These are phyloP conservation scores for Irpex rosettiformis DNA, from an alignment of 1,284 basidiomycete species.

Conservation along the genomic window DNA sequence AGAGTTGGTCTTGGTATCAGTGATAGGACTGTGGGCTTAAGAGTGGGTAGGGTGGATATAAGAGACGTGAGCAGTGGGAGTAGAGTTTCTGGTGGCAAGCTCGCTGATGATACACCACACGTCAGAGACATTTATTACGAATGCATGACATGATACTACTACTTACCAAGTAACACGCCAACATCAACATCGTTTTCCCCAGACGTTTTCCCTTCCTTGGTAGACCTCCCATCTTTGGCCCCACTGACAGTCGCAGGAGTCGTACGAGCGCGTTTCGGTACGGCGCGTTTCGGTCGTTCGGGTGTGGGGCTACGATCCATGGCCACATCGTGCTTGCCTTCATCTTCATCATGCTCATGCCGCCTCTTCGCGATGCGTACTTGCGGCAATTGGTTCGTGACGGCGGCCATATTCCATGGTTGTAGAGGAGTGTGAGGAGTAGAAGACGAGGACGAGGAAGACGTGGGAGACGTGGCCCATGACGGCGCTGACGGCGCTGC, in stretches of 20 bases:
- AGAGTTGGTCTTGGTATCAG: constrained; percentile 77
- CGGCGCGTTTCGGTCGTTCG: constrained; percentile 62
- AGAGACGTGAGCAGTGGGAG: constrained; percentile 68
- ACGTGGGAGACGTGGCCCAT: constrained; percentile 28
- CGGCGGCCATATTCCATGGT: constrained; percentile 18
- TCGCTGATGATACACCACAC: constrained; percentile 42
- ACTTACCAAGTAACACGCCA: constrained; percentile 73
- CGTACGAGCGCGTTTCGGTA: constrained; percentile 63
- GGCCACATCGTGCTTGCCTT: constrained; percentile 52
- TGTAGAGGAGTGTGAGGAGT: constrained; percentile 19
- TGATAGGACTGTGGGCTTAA: constrained; percentile 65
- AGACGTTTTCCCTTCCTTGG: constrained; percentile 38
- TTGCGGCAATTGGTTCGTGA: constrained; percentile 30
- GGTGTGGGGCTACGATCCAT: constrained; percentile 83
- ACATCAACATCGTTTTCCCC: constrained; percentile 65
- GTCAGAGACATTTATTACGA: constrained; percentile 4
- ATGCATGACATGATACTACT: not conserved
- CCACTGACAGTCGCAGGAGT: constrained; percentile 27
- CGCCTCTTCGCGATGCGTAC: constrained; percentile 56
- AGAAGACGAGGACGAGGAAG: not conserved
- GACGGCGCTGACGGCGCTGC: constrained; percentile 35
- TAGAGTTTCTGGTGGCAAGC: constrained; percentile 67
- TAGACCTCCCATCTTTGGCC: constrained; percentile 32
- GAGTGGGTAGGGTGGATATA: constrained; percentile 56
- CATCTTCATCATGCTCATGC: constrained; percentile 57